Evolutionary conservation across 768 basidiomycete genomes (phyloP).

Genomic region (Boletus rubescentipes): DNA sequence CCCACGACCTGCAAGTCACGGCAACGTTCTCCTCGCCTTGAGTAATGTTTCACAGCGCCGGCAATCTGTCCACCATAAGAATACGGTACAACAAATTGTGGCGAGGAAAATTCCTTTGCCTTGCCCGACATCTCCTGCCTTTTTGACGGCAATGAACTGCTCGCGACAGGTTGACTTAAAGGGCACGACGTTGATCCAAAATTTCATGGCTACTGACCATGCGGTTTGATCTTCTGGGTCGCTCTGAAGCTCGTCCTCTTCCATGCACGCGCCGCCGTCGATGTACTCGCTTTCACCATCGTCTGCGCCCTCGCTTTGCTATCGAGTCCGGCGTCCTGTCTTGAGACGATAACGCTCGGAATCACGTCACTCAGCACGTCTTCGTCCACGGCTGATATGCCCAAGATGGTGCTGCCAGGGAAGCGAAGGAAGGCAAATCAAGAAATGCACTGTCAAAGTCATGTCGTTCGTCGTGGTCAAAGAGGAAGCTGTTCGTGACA

Average conservation of each 20-base stretch:
- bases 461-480: constrained; percentile 23
- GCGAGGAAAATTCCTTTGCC: constrained; percentile 60
- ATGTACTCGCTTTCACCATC: constrained; percentile 69
- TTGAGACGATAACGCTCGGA: constrained; percentile 87
- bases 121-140: constrained; percentile 87
- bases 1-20: too few relatives aligned
- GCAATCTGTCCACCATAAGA: constrained; percentile 54
- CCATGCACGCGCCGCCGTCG: constrained; percentile 52
- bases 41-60: constrained; percentile 95
- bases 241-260: constrained; percentile 63
- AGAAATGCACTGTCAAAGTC: constrained; percentile 23
- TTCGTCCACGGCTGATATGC: constrained; percentile 49
- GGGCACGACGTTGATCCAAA: constrained; percentile 1
- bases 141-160: constrained; percentile 32
- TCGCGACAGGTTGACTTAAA: constrained; percentile 20
- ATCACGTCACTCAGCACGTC: constrained; percentile 90
- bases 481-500: constrained; percentile 17
- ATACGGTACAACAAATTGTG: background rate
- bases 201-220: constrained; percentile 17
- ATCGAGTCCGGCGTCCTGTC: constrained; percentile 48
- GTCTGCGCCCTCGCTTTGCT: constrained; percentile 69
- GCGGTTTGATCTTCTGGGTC: constrained; percentile 48
- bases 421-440: background rate
- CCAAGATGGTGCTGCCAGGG: constrained; percentile 12
- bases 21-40: too few relatives aligned